phyloP scores from a whole-genome alignment of 495 filamentous ascomycete genomes.

The Hyaloscypha variabilis region DNA sequence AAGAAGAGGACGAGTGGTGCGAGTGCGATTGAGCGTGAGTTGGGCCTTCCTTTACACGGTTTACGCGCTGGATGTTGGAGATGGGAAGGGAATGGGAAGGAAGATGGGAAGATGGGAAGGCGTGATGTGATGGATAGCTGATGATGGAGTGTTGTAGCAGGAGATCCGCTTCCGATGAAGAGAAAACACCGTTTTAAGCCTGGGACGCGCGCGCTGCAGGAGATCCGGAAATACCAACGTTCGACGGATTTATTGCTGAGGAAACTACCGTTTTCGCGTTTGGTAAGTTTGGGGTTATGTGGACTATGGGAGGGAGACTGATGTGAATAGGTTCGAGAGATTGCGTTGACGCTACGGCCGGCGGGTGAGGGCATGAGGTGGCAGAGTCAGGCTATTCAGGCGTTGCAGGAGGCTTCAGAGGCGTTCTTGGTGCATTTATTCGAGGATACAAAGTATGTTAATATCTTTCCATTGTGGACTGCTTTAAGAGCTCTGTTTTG shows the following conservation, averaged over 20 bases:
- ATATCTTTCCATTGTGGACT: no score
- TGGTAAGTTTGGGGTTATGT: slow-evolving; percentile 55
- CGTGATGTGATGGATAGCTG: not conserved
- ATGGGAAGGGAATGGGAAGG: no score
- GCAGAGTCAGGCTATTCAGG: slow-evolving; percentile 90
- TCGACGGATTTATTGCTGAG: slow-evolving; percentile 77
- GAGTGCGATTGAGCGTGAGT: slow-evolving; percentile 22
- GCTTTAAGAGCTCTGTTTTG: no score
- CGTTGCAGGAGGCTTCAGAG: slow-evolving; percentile 89
- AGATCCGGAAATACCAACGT: slow-evolving; percentile 85
- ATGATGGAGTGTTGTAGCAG: slow-evolving; percentile 49
- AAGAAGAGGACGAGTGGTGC: not conserved
- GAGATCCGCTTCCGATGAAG: slow-evolving; percentile 67
- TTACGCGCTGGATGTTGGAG: no score
- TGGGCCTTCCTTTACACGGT: not conserved
- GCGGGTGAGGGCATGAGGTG: slow-evolving; percentile 70
- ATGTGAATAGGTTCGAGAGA: slow-evolving; percentile 72
- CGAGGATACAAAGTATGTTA: not conserved
- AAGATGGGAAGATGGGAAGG: not conserved
- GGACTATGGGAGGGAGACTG: not conserved
- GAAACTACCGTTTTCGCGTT: slow-evolving; percentile 84
- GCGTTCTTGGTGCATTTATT: slow-evolving; percentile 42
- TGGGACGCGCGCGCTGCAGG: slow-evolving; percentile 80
- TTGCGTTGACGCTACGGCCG: slow-evolving; percentile 59
- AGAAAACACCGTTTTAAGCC: slow-evolving; percentile 76